Evolutionary conservation across 148 eudicot genomes (phyloP).

Genomic region (Vaccinium vitisidaea): DNA sequence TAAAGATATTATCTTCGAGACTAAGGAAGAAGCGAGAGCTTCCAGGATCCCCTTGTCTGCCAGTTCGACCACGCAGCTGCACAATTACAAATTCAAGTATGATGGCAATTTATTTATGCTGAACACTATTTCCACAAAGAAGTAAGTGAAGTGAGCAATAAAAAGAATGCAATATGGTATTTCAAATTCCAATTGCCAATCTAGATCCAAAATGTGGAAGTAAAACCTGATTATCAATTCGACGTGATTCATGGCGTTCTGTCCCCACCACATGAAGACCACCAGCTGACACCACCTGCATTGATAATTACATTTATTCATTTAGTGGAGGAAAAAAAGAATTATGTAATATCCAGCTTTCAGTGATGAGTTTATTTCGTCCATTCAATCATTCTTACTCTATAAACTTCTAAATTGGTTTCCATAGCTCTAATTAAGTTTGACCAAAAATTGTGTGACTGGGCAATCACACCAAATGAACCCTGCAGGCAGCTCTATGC

Average conservation of each 20-base stretch:
- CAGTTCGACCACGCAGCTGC: constrained; percentile 99
- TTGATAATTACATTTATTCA: not conserved
- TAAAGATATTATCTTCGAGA: constrained; percentile 97
- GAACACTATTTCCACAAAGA: not conserved
- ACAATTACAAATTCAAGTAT: constrained; percentile 15
- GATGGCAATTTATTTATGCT: not conserved
- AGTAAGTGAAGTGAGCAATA: not conserved
- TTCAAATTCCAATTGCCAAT: not conserved
- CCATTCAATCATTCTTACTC: constrained; percentile 7
- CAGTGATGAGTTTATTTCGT: not conserved
- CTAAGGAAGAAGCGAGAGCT: constrained; percentile 99
- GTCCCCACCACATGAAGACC: constrained; percentile 98
- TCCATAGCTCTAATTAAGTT: not conserved
- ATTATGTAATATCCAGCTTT: not conserved
- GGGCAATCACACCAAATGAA: not conserved
- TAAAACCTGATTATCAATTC: constrained; percentile 95
- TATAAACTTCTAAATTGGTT: not conserved
- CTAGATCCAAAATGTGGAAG: not conserved
- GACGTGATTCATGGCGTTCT: constrained; percentile 99
- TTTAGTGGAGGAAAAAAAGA: not conserved
- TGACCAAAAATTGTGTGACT: not conserved
- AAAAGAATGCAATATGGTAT: not conserved
- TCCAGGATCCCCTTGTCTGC: constrained; percentile 99
- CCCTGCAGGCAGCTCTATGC: no score
- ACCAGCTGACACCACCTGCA: constrained; percentile 87